Base-by-base conservation (phyloP, 2,329 filamentous ascomycete genomes). In the Myriosclerotinia curreyana region DNA sequence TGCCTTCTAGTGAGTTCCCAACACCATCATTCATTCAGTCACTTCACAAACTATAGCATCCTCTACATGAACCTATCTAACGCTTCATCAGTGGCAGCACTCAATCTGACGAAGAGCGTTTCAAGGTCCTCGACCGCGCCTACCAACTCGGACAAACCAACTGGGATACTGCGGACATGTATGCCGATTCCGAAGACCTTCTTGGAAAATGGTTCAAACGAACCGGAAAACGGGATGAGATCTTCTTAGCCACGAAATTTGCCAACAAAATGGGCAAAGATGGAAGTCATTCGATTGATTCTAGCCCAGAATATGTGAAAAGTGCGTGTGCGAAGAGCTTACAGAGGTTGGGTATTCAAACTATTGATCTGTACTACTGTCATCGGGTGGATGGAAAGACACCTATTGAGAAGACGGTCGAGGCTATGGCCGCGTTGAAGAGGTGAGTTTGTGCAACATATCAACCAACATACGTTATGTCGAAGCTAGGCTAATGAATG, bases 211-310 rank as follows among this genome's bases (percentile, higher is more conserved):
- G 81, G 79, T 79, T 83, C 69, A 74, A 76, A 56, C 72, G 75
- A 22, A 79, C 76, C 2, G 77, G 75, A 8, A 79, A 79, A 56
- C 75, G 79, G 0, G 68, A 79, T 25, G 71, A 82, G 53, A 79
- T 84, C 66, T 82, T 84, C 69, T 74, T 85, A 0, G 79, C 79
- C 1, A 82, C 80, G 15, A 84, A 84, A 66, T 83, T 82, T 66
- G 81, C 75, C 20, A 74, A 74, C 56, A 69, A 71, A 20, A 1
- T 20, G 3, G n/a, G 36, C 20, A 52, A n/a, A 8, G 60, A 64
- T 25, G 54, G 56, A 14, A 36, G 9, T 8, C n/a, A 34, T 5
- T 8, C n/a, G 6, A 50, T 77, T 20, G 70, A 78, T 63, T 76
- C 73, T 38, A 76, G 73, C 5, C 74, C 76, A 0, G 78, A 77